Evolutionary conservation across 345 rosid genomes (phyloP).

Genomic region (Mallotus nudiflorus): DNA sequence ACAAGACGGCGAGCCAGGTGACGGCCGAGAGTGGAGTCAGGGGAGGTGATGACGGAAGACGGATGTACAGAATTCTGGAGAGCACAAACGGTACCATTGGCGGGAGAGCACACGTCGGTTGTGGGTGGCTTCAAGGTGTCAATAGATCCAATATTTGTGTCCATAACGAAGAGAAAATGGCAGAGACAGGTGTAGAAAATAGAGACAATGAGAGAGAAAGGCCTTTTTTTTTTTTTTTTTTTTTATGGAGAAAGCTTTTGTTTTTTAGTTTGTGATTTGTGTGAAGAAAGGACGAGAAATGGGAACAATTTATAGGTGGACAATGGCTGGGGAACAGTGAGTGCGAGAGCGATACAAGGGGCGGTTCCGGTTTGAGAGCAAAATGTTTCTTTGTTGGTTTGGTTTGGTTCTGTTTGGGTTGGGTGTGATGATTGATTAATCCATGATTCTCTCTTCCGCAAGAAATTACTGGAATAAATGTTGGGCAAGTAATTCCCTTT

Average conservation of each 20-base stretch:
- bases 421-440: no score
- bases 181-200: background rate
- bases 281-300: background rate
- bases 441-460: no score
- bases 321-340: no score
- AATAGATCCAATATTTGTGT: conserved; percentile 49
- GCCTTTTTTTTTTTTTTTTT: background rate
- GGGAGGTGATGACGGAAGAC: conserved; percentile 22
- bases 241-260: background rate
- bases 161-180: conserved; percentile 42
- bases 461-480: no score
- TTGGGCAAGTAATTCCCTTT: no score
- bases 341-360: background rate
- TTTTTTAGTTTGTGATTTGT: background rate
- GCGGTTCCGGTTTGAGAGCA: background rate
- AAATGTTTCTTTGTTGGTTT: no score
- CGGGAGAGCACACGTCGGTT: conserved; percentile 39
- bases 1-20: conserved; percentile 73
- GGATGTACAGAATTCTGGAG: conserved; percentile 36
- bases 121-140: conserved; percentile 39
- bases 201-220: background rate
- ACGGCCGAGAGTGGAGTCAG: conserved; percentile 59
- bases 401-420: no score
- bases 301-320: background rate
- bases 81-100: conserved; percentile 41